Conservation (phyloP, 176 grass and related monocot species). For the Triticum monococcum region DNA sequence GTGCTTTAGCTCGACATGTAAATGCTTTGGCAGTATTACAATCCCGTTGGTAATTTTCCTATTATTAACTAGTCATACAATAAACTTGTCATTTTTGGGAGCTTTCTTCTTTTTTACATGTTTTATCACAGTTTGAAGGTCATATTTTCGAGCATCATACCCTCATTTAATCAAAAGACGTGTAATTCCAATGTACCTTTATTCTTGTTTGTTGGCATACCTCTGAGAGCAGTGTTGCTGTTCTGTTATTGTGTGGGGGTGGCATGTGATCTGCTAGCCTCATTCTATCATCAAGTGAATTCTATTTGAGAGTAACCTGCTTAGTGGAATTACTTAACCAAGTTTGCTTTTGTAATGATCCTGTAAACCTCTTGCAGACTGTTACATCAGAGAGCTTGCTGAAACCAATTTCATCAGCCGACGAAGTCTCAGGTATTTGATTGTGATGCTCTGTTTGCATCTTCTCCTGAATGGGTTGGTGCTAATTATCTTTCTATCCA, state of each 20-base stretch:
- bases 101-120: neutral
- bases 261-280: neutral
- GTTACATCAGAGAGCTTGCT: slow-evolving; percentile 78
- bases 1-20: neutral
- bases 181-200: neutral
- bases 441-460: neutral
- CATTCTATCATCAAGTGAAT: neutral
- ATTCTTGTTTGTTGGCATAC: neutral
- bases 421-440: slow-evolving; percentile 59
- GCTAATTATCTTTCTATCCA: slow-evolving; percentile 27
- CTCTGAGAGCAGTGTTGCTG: neutral
- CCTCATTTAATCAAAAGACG: neutral
- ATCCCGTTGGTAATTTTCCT: neutral
- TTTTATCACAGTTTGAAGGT: neutral
- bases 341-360: slow-evolving; percentile 21
- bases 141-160: neutral
- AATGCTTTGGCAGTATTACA: neutral
- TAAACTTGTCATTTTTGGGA: neutral
- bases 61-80: neutral
- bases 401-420: slow-evolving; percentile 74
- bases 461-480: slow-evolving; percentile 15
- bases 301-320: neutral
- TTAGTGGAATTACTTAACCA: neutral
- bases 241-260: neutral
- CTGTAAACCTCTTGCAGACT: slow-evolving; percentile 40